Conservation (phyloP, 2,329 filamentous ascomycete genomes). For the Plenodomus lindquistii region DNA sequence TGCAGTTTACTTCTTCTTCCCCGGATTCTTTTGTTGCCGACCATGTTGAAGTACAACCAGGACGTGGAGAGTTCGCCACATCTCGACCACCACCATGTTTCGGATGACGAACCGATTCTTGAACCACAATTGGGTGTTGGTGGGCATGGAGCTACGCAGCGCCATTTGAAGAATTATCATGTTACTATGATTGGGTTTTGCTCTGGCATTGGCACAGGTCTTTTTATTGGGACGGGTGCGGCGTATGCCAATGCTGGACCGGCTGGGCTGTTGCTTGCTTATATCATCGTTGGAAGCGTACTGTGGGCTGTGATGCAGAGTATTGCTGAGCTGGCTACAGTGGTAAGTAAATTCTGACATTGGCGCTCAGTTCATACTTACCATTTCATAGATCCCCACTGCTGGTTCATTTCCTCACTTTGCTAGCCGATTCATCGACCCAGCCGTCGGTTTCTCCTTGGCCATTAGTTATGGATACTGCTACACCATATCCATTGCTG, state of each 20-base stretch:
- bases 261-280: constrained; percentile 60
- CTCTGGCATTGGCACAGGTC: constrained; percentile 23
- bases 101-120: constrained; percentile 19
- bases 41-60: constrained; percentile 11
- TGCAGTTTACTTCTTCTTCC: not conserved
- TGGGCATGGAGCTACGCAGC: constrained; percentile 21
- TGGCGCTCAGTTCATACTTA: not conserved
- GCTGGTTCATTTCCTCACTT: constrained; percentile 65
- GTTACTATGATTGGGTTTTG: constrained; percentile 27
- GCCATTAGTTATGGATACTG: constrained; percentile 51
- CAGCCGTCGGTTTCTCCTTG: constrained; percentile 61
- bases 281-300: constrained; percentile 56
- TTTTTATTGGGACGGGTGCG: constrained; percentile 23
- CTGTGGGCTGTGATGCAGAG: constrained; percentile 65
- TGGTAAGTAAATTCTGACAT: constrained; percentile 8
- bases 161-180: constrained; percentile 21
- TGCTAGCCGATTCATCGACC: constrained; percentile 65
- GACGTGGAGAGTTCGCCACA: constrained; percentile 18
- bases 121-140: constrained; percentile 24
- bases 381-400: constrained; percentile 13
- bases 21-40: not conserved
- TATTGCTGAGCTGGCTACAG: constrained; percentile 62
- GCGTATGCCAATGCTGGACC: constrained; percentile 44
- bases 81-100: constrained; percentile 6
- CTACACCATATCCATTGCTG: constrained; percentile 52